A percentile compares a stretch with the other conserved stretches of the same genome.
Conservation (phyloP, 306 rosid genomes). For the Cucumis melo region DNA sequence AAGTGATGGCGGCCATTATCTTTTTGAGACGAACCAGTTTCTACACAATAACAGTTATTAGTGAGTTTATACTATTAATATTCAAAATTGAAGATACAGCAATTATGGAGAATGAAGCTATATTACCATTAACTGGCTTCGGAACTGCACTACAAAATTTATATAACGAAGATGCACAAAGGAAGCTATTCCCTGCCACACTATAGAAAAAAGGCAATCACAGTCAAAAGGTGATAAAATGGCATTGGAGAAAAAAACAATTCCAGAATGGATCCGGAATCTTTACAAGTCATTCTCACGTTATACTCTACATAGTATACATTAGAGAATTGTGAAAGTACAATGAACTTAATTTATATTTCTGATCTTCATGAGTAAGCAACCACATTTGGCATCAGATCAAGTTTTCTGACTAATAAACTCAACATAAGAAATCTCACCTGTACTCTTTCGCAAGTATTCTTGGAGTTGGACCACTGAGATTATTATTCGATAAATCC, state of each 20-base stretch:
- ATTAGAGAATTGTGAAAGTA: not conserved
- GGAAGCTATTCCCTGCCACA: conserved; percentile 73
- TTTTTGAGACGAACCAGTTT: conserved; percentile 35
- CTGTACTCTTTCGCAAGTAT: conserved; percentile 83
- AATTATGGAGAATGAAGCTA: not conserved
- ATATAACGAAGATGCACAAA: conserved; percentile 40
- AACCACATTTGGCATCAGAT: not conserved
- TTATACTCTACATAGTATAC: not conserved
- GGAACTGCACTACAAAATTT: conserved; percentile 35
- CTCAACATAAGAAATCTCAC: conserved; percentile 31
- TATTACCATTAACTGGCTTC: conserved; percentile 61
- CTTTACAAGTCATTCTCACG: not conserved
- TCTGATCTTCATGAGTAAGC: not conserved
- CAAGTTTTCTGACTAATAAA: not conserved
- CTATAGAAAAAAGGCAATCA: conserved; percentile 25
- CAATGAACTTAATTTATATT: not conserved
- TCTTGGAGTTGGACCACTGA: conserved; percentile 82
- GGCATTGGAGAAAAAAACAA: not conserved
- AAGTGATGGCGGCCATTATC: conserved; percentile 29
- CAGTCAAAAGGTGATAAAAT: conserved; percentile 9
- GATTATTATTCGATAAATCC: conserved; percentile 87
- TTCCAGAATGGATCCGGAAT: not conserved
- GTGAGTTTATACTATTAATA: not conserved
- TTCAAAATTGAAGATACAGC: not conserved
- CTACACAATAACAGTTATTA: conserved; percentile 25